Evolutionary conservation across 768 basidiomycete genomes (phyloP).

Genomic region (Lactifluus piperatus): DNA sequence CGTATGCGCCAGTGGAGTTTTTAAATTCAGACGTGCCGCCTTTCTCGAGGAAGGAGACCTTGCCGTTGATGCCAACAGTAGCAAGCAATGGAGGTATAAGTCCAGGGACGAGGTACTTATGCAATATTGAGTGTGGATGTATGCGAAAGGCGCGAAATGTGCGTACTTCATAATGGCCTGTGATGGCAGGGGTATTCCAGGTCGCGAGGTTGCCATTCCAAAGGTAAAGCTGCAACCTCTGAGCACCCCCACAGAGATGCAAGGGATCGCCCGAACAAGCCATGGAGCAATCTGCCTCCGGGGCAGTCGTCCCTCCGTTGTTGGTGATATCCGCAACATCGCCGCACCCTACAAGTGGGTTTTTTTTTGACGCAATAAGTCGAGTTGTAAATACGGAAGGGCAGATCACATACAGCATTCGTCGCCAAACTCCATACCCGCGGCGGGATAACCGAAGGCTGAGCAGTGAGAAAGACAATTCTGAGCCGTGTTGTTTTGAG

Average conservation of each 20-base stretch:
- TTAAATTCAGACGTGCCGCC: conserved; percentile 48
- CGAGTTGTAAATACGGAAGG: background rate
- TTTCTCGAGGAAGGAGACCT: conserved; percentile 75
- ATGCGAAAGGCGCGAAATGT: background rate
- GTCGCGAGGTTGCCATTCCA: conserved; percentile 35
- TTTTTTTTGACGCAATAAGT: background rate
- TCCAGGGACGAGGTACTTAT: conserved; percentile 42
- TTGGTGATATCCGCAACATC: conserved; percentile 45
- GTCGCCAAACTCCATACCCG: conserved; percentile 58
- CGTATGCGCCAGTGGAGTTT: conserved; percentile 73
- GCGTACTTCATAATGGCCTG: conserved; percentile 61
- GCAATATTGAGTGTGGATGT: background rate
- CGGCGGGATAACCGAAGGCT: conserved; percentile 61
- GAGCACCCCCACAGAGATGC: conserved; percentile 57
- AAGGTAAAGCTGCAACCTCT: conserved; percentile 35
- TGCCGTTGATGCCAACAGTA: conserved; percentile 73
- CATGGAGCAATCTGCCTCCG: conserved; percentile 34
- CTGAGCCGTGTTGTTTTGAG: conserved; percentile 52
- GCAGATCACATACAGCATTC: conserved; percentile 57
- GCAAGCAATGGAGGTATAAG: conserved; percentile 66
- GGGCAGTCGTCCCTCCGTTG: conserved; percentile 27
- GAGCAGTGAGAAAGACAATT: conserved; percentile 63
- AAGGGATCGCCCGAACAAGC: conserved; percentile 64
- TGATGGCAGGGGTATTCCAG: conserved; percentile 61
- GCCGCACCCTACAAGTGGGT: conserved; percentile 48